These are phyloP conservation scores for Salvia rosmarinus DNA, from an alignment of 257 asterid genomes.

Conservation along the genomic window DNA sequence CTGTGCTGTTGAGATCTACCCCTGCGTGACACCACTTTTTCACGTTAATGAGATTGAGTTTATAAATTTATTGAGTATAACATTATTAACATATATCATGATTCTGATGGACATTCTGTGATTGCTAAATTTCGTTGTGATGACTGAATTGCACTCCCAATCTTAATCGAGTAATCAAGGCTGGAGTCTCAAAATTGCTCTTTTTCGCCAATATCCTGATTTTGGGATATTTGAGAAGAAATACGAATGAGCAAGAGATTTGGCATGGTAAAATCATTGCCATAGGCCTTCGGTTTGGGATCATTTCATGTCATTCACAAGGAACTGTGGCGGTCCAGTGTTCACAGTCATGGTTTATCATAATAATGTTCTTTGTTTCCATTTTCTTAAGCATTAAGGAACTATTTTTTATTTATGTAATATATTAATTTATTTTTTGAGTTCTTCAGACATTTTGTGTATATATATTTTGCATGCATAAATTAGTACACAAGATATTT, in stretches of 20 bases:
- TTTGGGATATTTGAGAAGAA: constrained; percentile 54
- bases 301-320: constrained; percentile 46
- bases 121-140: constrained; percentile 26
- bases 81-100: constrained; percentile 1
- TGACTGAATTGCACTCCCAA: constrained; percentile 58
- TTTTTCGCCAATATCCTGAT: constrained; percentile 35
- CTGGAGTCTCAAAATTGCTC: constrained; percentile 89
- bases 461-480: neutral
- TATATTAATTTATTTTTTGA: neutral
- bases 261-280: constrained; percentile 57
- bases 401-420: neutral
- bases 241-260: constrained; percentile 77
- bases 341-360: neutral
- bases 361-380: too few relatives aligned
- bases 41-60: neutral
- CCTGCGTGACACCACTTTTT: neutral
- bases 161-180: constrained; percentile 59
- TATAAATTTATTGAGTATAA: neutral
- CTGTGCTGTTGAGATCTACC: neutral
- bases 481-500: neutral
- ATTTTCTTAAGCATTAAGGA: neutral
- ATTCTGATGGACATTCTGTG: constrained; percentile 29
- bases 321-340: constrained; percentile 30
- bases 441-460: neutral
- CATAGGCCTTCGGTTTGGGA: constrained; percentile 98